phyloP scores from a whole-genome alignment of 140 eudicot genomes.

The Anethum foeniculum region DNA sequence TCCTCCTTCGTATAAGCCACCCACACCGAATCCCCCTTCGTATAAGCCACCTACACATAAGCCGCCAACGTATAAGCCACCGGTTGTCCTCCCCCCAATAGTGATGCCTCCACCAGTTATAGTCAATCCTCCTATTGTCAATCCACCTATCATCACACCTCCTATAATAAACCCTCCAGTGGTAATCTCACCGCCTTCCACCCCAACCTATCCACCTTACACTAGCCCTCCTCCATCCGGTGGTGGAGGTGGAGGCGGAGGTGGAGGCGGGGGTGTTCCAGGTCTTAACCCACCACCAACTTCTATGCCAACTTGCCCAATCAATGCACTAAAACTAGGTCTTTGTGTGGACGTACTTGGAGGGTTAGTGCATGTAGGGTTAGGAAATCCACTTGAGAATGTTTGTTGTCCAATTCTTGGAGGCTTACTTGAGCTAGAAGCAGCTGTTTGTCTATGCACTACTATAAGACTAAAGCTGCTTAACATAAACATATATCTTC shows the following conservation, averaged over 20 bases:
- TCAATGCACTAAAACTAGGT: constrained; percentile 67
- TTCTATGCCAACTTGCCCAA: constrained; percentile 51
- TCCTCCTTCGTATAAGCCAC: background rate
- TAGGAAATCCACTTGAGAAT: constrained; percentile 62
- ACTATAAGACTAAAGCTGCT: constrained; percentile 64
- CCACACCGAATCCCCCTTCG: background rate
- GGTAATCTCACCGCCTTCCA: constrained; percentile 47
- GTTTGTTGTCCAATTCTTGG: constrained; percentile 70
- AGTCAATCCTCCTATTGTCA: constrained; percentile 20
- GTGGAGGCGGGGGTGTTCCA: constrained; percentile 25
- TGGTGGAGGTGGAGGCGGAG: constrained; percentile 25
- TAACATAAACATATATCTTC: constrained; percentile 63
- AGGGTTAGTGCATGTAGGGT: constrained; percentile 65
- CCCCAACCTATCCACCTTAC: constrained; percentile 44
- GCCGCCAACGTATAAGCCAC: constrained; percentile 12
- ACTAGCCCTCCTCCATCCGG: constrained; percentile 47
- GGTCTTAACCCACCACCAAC: constrained; percentile 24
- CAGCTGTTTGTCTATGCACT: constrained; percentile 85
- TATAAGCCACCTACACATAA: constrained; percentile 5
- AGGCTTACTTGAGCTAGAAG: constrained; percentile 81
- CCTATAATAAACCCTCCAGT: constrained; percentile 26
- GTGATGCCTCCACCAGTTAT: constrained; percentile 35
- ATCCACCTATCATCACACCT: constrained; percentile 28
- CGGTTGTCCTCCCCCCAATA: constrained; percentile 44
- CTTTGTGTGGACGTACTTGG: constrained; percentile 74